These are phyloP conservation scores for Carex scoparia DNA, from an alignment of 176 grass and related monocot species.

Conservation along the genomic window DNA sequence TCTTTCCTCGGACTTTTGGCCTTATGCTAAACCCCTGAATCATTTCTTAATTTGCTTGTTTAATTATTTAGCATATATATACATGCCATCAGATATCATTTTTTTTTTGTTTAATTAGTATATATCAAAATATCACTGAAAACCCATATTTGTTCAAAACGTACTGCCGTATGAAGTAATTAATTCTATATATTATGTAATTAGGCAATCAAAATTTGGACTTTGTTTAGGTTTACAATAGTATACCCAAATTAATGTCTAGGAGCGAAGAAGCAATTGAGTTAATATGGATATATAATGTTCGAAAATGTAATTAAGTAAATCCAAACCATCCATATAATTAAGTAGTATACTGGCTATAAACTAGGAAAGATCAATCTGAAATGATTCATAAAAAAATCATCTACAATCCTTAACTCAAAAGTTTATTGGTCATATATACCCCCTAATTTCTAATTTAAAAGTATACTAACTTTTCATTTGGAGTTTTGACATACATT, in stretches of 20 bases:
- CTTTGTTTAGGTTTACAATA: background rate
- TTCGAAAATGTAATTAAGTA: background rate
- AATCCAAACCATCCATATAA: background rate
- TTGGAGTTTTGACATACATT: background rate
- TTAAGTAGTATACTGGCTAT: background rate
- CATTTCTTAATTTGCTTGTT: background rate
- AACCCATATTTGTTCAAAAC: background rate
- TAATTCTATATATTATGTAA: no score
- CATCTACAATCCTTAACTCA: background rate
- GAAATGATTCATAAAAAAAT: background rate
- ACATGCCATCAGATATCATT: background rate
- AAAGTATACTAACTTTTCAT: background rate
- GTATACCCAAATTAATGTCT: background rate
- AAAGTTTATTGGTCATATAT: background rate
- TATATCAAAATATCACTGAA: background rate
- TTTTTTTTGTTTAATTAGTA: background rate
- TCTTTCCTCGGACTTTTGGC: background rate
- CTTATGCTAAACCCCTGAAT: background rate
- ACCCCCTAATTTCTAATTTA: background rate
- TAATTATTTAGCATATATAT: background rate
- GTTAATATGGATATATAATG: no score
- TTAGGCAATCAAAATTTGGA: background rate
- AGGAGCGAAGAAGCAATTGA: background rate
- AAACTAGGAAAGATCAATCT: background rate
- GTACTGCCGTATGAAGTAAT: background rate